phyloP scores from a whole-genome alignment of 768 basidiomycete genomes.

The Hypholoma fasciculare region DNA sequence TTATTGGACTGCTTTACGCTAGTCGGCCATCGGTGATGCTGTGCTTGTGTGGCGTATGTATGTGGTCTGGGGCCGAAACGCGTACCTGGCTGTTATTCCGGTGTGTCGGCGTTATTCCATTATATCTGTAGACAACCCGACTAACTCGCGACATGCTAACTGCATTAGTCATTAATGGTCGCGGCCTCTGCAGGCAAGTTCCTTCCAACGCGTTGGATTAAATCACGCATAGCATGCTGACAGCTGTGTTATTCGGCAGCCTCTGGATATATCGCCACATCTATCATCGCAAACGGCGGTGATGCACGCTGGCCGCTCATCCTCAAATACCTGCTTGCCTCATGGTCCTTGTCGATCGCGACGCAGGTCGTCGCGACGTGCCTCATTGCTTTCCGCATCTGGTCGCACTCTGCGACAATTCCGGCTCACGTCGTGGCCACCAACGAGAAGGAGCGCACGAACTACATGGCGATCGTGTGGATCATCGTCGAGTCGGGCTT shows the following conservation, averaged over 20 bases:
- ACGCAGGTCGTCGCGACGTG: neutral
- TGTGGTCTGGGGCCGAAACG: conserved; percentile 3
- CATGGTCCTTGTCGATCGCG: conserved; percentile 2
- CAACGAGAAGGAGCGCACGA: neutral
- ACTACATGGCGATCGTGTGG: neutral
- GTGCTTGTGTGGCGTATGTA: conserved; percentile 7
- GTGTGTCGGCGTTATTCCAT: neutral
- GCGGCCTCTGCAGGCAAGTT: conserved; percentile 1
- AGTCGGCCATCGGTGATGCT: conserved; percentile 6
- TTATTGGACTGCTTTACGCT: no score
- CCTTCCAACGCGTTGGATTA: neutral
- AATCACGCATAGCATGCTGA: neutral
- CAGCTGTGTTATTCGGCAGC: neutral
- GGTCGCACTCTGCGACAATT: neutral
- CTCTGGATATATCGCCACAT: conserved; percentile 1
- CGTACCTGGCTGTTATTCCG: conserved; percentile 1
- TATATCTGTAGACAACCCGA: neutral
- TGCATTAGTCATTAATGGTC: neutral
- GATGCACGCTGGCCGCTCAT: conserved; percentile 3
- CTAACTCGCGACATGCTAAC: neutral
- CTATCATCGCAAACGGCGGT: neutral
- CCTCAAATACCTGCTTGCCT: conserved; percentile 1
- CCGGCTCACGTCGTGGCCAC: neutral
- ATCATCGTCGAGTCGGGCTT: conserved; percentile 3
- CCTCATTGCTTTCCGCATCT: conserved; percentile 2